Percentiles rank a stretch among this genome's conserved stretches.
Evolutionary conservation across 495 filamentous ascomycete genomes (phyloP).

Genomic region (Tuber melanosporum): DNA sequence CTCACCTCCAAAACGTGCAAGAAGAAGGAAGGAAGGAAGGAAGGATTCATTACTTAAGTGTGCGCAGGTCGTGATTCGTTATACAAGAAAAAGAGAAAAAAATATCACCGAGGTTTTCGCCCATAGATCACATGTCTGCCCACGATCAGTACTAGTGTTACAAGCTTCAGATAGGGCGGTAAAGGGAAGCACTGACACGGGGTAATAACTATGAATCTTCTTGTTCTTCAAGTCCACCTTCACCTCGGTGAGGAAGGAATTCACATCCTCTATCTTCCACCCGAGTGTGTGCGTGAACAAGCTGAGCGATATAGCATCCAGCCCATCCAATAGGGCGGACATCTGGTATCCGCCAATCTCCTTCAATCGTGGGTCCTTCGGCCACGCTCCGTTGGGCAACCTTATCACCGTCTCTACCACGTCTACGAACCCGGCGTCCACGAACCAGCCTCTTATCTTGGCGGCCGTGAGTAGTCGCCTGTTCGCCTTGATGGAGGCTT

Average conservation of each 20-base stretch:
- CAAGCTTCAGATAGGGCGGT: background rate
- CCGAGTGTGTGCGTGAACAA: conserved; percentile 47
- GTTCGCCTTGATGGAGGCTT: conserved; percentile 15
- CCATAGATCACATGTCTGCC: background rate
- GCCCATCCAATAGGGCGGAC: conserved; percentile 45
- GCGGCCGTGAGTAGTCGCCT: conserved; percentile 17
- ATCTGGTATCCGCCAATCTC: conserved; percentile 47
- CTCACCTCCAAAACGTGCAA: background rate
- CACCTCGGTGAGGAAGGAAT: conserved; percentile 18
- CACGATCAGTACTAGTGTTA: background rate
- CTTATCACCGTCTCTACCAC: conserved; percentile 45
- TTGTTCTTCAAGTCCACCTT: conserved; percentile 15
- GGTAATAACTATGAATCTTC: conserved; percentile 17
- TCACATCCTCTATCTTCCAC: conserved; percentile 19
- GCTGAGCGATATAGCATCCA: conserved; percentile 48
- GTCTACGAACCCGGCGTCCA: conserved; percentile 38
- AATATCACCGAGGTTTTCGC: background rate
- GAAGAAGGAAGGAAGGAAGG: background rate
- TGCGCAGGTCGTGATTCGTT: background rate
- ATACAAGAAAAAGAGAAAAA: background rate
- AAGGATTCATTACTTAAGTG: background rate
- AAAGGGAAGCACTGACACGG: conserved; percentile 9
- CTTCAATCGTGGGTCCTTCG: conserved; percentile 45
- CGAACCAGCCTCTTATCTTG: conserved; percentile 22
- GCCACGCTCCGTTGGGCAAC: conserved; percentile 49